Evolutionary conservation across 179 eudicot genomes (phyloP), one percentile per base, ranked within the genome.

Genomic region (Silene coronaria): DNA sequence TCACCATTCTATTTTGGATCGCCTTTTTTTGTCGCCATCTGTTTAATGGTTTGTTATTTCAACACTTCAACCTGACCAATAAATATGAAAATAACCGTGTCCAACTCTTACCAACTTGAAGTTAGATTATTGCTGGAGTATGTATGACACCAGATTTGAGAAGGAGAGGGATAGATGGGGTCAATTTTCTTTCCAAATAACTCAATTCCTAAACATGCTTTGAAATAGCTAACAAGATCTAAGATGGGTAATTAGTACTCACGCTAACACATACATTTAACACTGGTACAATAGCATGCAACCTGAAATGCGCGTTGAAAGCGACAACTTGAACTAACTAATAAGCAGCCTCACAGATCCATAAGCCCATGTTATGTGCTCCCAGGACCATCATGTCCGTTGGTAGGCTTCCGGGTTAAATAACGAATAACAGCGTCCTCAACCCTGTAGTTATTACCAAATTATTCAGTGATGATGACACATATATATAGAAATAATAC

Each of bases 401-500:
- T 74, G 51, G 85, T 79, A 58, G 87, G 85, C 85, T 79, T 85
- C 23, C 91, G 88, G 22, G 88, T 88, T 46, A 88, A 79, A 75
- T 88, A 88, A 21, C 91, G 89, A 69, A 88, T 88, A 70, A 86
- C 89, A 71, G 91, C 91, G 75, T 88, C 89, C 80, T 88, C 91
- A 77, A 88, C 91, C 91, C 91, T 88, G 77, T 75, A 30, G 34
- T 51, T 67, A 13, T 77, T 42, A 74, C 53, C 34, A 38, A 45
- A 57, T 10, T 2, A 24, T 67, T 73, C 28, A 77, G 13, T 51
- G 38, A 69, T 60, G 63, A 57, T 32, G 9, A 16, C 17, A 51
- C 17, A 51, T 17, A 22, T 13, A 60, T 4, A 24, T 19, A 6
- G 48, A 22, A 34, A 4, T 5, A 48, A n/a, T 22, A 17, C 10